These are phyloP conservation scores for Colletotrichum shisoi DNA, from an alignment of 2,329 filamentous ascomycete species.

Conservation along the genomic window DNA sequence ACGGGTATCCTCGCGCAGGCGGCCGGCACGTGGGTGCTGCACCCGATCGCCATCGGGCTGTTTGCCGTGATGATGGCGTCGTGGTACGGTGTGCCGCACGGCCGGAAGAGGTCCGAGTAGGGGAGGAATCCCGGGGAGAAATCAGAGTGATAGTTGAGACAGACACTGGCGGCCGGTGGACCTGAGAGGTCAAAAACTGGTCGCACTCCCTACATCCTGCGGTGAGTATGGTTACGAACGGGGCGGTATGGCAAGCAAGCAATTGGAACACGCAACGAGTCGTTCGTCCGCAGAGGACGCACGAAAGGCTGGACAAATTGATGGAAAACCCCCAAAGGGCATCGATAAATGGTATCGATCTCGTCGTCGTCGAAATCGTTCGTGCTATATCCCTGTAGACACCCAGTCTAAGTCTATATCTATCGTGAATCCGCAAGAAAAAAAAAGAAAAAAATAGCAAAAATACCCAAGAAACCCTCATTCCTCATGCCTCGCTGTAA, in stretches of 20 bases:
- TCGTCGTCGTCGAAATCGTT: constrained; percentile 7
- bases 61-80: constrained; percentile 71
- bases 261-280: too few relatives aligned
- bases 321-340: neutral
- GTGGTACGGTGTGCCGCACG: constrained; percentile 67
- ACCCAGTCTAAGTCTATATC: constrained; percentile 32
- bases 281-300: too few relatives aligned
- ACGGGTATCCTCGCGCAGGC: constrained; percentile 70
- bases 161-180: neutral
- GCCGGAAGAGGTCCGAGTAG: constrained; percentile 68
- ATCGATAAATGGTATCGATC: neutral
- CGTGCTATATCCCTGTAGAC: constrained; percentile 12
- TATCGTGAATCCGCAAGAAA: constrained; percentile 17
- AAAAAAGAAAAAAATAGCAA: neutral
- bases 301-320: neutral
- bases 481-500: constrained; percentile 16
- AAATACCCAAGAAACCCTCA: neutral
- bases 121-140: neutral
- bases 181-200: neutral
- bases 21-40: constrained; percentile 69
- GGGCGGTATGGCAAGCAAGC: too few relatives aligned
- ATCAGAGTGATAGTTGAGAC: neutral
- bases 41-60: constrained; percentile 71
- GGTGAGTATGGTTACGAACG: too few relatives aligned
- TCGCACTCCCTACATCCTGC: too few relatives aligned